Base-by-base conservation (phyloP, 257 asterid genomes). In the Prunella vulgaris region DNA sequence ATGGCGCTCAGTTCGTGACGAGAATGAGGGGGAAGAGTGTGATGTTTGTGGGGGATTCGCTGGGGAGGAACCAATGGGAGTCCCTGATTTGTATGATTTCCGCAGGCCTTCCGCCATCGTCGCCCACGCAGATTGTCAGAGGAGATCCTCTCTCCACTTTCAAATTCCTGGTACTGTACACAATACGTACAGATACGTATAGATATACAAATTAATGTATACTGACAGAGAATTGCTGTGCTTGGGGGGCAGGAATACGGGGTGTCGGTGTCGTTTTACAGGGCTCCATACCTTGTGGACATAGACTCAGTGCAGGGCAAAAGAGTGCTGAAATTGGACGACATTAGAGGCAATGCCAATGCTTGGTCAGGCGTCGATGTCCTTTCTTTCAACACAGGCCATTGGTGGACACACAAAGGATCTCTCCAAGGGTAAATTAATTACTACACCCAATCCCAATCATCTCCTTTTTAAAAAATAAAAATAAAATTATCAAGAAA, bases 11-110 rank as follows among this genome's bases (percentile, higher is more conserved):
- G 6, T 83, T 85, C 58, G 10, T 68, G 82, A 69, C 14, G 84
- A 84, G 84, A 70, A 78, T 86, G 92, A 76, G 84, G 60, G 89
- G 92, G 4, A 86, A 80, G 74, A 89, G 76, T 13, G 83, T 94
- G 76, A 91, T 94, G 98, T 94, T 91, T 71, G 98, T 94, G 25
- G 99, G 99, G 1, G 99, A 94, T 58, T 94, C 99, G 10, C 54
- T 94, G 72, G 96, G 97, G 18, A 80, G 93, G 49, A 94, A 94
- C 73, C 99, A 94, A 76, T 94, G 97, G 97, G 83, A 94, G 72
- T 91, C 97, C 9, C 74, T 94, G 73, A 58, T 89, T 37, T 94
- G 99, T 72, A 77, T 94, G 97, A 83, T 91, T 52, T 76, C 89
- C 44, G 82, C 96, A 22, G 91, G 83, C 12, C 14, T 85, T 14